Evolutionary conservation across 2,329 filamentous ascomycete species (phyloP).

Genomic region (Paraconiothyrium brasiliense): DNA sequence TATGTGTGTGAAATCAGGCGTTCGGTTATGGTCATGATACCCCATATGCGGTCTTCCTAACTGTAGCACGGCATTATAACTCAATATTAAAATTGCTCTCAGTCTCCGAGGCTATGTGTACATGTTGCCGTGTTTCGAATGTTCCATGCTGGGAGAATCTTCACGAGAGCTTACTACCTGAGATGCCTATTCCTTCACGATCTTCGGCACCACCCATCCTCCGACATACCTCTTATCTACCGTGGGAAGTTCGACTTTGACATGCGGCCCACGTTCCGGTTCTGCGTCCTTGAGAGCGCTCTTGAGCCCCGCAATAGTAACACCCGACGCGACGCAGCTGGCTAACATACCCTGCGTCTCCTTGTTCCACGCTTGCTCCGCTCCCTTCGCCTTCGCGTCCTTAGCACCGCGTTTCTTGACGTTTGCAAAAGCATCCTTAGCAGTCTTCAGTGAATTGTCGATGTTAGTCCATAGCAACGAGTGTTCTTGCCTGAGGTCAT

Average conservation of each 20-base stretch:
- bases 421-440: slow-evolving; percentile 46
- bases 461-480: slow-evolving; percentile 37
- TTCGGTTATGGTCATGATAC: slow-evolving; percentile 15
- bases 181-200: slow-evolving; percentile 33
- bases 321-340: slow-evolving; percentile 46
- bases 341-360: slow-evolving; percentile 41
- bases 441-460: slow-evolving; percentile 40
- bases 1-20: background rate
- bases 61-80: background rate
- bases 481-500: slow-evolving; percentile 19
- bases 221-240: slow-evolving; percentile 53
- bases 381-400: slow-evolving; percentile 47
- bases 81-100: background rate
- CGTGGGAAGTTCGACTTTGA: slow-evolving; percentile 50
- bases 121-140: background rate
- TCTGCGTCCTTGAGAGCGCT: slow-evolving; percentile 21
- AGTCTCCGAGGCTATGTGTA: background rate
- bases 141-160: background rate
- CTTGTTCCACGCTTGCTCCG: slow-evolving; percentile 50
- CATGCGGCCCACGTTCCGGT: slow-evolving; percentile 20
- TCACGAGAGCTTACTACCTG: too few relatives aligned
- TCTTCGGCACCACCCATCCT: slow-evolving; percentile 58
- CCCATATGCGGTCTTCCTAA: background rate
- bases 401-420: slow-evolving; percentile 49
- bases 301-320: slow-evolving; percentile 40